Evolutionary conservation across 768 basidiomycete genomes (phyloP), one percentile per base, ranked within the genome.

Genomic region (Kwoniella heveanensis): DNA sequence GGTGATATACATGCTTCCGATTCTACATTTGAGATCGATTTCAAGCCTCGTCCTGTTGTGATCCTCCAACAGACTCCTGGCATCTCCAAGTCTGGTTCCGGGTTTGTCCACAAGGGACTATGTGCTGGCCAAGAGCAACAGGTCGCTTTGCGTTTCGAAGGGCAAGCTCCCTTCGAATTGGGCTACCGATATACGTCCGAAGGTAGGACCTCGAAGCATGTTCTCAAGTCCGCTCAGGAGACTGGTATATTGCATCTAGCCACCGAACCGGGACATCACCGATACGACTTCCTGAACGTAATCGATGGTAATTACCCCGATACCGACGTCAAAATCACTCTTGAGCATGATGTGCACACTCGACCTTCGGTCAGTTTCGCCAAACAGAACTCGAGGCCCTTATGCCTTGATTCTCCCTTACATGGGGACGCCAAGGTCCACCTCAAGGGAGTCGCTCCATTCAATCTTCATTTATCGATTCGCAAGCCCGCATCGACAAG

Each of bases 81-180:
- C 13, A 50, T 71, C 4, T 37, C 60, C 21, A 22, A 57, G 37
- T 32, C 51, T n/a, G 57, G 62, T 2, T 39, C 54, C 24, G 53
- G 55, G 13, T 72, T 52, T 24, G 46, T 50, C 36, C 84, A 93
- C 44, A 83, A 84, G 22, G 83, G 90, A 2, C 86, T 93, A 29
- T 97, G 93, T 74, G 89, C 91, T 78, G 90, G 89, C n/a, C 82
- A 83, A 29, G 85, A 85, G 64, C 89, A 88, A 64, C 86, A 91
- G 72, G 89, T 92, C 54, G 90, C 92, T 65, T 83, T 97, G n/a
- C 87, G 89, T 21, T 82, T 97, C 50, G 85, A 70, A 90, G 93
- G 93, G 54, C 87, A 88, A 22, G 88, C 91, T n/a, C 93, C 93
- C 0, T 97, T 94, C 85, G 88, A 95, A 76, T 87, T 95, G 66